phyloP scores from a whole-genome alignment of 768 basidiomycete species.

The Boletus subparvulus region DNA sequence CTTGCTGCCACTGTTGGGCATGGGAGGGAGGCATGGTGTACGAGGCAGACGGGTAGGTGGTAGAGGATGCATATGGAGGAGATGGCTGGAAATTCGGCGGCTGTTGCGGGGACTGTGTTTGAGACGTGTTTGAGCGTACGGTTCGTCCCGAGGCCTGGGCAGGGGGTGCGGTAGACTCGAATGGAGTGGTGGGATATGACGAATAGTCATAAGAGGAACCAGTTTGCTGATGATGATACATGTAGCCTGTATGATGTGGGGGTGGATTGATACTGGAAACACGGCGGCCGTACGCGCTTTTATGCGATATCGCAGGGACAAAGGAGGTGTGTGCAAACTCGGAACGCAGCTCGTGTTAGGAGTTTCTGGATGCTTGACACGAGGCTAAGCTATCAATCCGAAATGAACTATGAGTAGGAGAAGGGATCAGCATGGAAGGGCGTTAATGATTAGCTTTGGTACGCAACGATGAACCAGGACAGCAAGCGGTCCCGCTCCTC shows the following conservation, averaged over 20 bases:
- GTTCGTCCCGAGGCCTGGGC: conserved; percentile 32
- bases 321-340: conserved; percentile 27
- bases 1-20: conserved; percentile 41
- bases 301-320: conserved; percentile 32
- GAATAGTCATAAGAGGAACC: conserved; percentile 52
- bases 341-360: conserved; percentile 31
- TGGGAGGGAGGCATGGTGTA: conserved; percentile 31
- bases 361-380: conserved; percentile 30
- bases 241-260: conserved; percentile 51
- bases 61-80: conserved; percentile 29
- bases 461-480: conserved; percentile 29
- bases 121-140: conserved; percentile 31
- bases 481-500: conserved; percentile 29
- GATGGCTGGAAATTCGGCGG: conserved; percentile 26
- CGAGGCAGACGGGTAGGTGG: conserved; percentile 31
- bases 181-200: conserved; percentile 37
- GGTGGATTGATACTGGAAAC: conserved; percentile 33
- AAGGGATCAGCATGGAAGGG: conserved; percentile 35
- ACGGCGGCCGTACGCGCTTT: conserved; percentile 27
- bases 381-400: conserved; percentile 37
- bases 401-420: conserved; percentile 36
- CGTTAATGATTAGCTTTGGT: conserved; percentile 34
- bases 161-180: conserved; percentile 25
- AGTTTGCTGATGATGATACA: conserved; percentile 51
- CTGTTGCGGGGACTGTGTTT: conserved; percentile 34